Evolutionary conservation across 208 protist species (phyloP), one percentile per base, ranked within the genome.

Genomic region (Cochliopodium minus): DNA sequence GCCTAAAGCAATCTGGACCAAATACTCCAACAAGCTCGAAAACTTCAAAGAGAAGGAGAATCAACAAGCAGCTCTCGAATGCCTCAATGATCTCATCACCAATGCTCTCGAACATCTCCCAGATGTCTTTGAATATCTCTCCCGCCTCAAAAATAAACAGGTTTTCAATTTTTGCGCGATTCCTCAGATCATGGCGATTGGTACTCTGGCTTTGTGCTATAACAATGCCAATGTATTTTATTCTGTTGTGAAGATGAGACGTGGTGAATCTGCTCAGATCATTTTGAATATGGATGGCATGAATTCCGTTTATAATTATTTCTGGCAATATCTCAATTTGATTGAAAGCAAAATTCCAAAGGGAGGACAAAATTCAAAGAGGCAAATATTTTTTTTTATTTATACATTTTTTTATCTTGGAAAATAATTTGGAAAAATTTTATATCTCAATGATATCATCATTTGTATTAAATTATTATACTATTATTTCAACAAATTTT

Each of bases 161-260:
- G 65, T 93, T 7, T 87, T 95, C 63, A 77, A 76, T 43, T 95
- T 95, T 66, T 93, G 90, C 65, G 88, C 85, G 29, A 93, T 95
- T 52, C 90, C 90, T 26, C 87, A 93, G 66, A 78, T 91, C n/a
- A 94, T 94, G 88, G 88, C 88, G 38, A 87, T 93, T 59, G 85
- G 79, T 35, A 94, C 90, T 1, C 70, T 95, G 0, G 55, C 71
- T n/a, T 64, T 65, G 49, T 78, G 87, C 52, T 93, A 90, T 76
- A 88, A 93, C 72, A 94, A 95, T 74, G 39, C 61, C 33, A 62
- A 85, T 40, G 86, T 90, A 1, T 92, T 94, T 62, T 65, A 72
- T 20, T 47, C 62, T 11, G 85, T 85, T 55, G 87, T 94, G 3
- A 95, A 93, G 76, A 85, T 91, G 28, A 66, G 85, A 32, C 83